A percentile compares a stretch with the other conserved stretches of the same genome.
Evolutionary conservation across 345 rosid species (phyloP).

Genomic region (Euphorbia pulcherrima): DNA sequence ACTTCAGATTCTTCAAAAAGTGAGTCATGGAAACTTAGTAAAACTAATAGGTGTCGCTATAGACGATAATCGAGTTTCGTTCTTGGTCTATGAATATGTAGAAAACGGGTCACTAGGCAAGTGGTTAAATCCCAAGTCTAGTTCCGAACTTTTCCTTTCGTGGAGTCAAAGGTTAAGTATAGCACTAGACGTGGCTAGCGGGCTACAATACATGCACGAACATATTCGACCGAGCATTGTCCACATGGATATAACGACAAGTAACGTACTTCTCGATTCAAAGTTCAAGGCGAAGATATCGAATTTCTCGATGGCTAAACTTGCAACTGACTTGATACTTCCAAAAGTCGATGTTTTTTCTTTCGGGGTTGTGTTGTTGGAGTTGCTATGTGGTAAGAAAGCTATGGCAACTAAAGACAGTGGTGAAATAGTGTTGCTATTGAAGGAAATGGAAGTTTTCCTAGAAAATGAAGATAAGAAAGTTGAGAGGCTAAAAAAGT

Average conservation of each 20-base stretch:
- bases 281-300: conserved; percentile 53
- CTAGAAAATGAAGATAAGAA: conserved; percentile 36
- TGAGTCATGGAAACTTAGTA: conserved; percentile 62
- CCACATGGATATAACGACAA: conserved; percentile 49
- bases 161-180: conserved; percentile 52
- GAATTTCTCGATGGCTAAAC: conserved; percentile 49
- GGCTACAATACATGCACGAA: conserved; percentile 61
- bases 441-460: conserved; percentile 39
- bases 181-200: conserved; percentile 59
- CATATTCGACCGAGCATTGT: conserved; percentile 52
- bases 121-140: conserved; percentile 39
- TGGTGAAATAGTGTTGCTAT: conserved; percentile 40
- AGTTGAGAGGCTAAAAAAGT: conserved; percentile 32
- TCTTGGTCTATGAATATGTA: conserved; percentile 59
- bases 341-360: conserved; percentile 55
- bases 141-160: conserved; percentile 26
- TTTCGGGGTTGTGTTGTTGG: conserved; percentile 52
- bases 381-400: conserved; percentile 56
- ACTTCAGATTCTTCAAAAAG: conserved; percentile 49
- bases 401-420: conserved; percentile 42
- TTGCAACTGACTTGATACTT: conserved; percentile 26
- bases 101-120: conserved; percentile 55
- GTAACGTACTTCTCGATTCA: conserved; percentile 53
- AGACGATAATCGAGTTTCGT: conserved; percentile 32
- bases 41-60: conserved; percentile 48